phyloP scores from a whole-genome alignment of 2,329 filamentous ascomycete genomes.

The Scedosporium apiospermum region DNA sequence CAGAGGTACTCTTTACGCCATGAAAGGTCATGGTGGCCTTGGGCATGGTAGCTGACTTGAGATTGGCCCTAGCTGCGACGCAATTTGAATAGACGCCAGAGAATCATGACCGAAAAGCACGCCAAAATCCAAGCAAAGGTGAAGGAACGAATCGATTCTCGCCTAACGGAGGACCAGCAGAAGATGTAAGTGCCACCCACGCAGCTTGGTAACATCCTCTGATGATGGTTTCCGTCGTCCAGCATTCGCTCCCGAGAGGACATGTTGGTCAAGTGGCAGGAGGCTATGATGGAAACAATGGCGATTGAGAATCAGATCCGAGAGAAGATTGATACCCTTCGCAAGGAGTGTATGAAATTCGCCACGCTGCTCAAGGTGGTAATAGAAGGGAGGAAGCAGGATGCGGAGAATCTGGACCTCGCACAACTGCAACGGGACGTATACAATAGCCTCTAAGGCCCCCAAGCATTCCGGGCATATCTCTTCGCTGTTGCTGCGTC shows the following conservation, averaged over 20 bases:
- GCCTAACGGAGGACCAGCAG: neutral
- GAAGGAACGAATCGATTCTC: slow-evolving; percentile 4
- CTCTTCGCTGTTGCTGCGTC: too few species aligned
- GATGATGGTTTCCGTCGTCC: neutral
- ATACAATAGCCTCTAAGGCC: neutral
- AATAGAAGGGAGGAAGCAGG: neutral
- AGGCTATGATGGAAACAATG: neutral
- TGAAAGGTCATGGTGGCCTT: too few species aligned
- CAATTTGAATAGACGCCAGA: slow-evolving; percentile 1
- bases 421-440: neutral
- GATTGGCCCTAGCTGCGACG: neutral
- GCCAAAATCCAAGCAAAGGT: neutral
- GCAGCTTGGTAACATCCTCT: neutral
- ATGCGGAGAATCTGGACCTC: neutral
- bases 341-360: slow-evolving; percentile 1
- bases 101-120: neutral
- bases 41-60: neutral
- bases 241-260: neutral
- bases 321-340: neutral
- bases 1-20: neutral
- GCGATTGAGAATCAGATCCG: slow-evolving; percentile 2
- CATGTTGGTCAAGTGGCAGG: neutral
- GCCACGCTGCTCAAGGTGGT: slow-evolving; percentile 1
- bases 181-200: neutral
- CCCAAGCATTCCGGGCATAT: too few species aligned